Evolutionary conservation across 2,329 filamentous ascomycete genomes (phyloP), one percentile per base, ranked within the genome.

Genomic region (Endoconidiophora laricicola): DNA sequence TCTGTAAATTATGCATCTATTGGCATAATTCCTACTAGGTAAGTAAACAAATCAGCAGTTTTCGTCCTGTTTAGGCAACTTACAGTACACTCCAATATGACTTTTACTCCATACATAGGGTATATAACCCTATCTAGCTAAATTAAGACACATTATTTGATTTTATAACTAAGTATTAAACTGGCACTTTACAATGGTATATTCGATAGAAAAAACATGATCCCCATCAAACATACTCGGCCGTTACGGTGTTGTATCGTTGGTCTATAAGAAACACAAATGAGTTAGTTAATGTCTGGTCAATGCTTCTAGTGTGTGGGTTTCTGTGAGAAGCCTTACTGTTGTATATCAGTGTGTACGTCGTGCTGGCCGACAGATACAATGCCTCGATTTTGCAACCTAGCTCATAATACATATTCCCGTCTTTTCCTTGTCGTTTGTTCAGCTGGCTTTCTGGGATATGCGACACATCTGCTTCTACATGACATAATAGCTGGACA

Each of bases 341-440:
- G 46, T 69, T 64, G 52, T 66, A 64, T 6, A 69, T 57, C 29
- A 70, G 57, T 3, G 67, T 68, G 54, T 70, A 70, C 23, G 62
- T 59, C 0, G 66, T 69, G 3, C 62, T 66, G 0, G 65, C 65
- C 1, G 66, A 68, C 5, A 63, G 60, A 54, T 67, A 69, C 2
- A 66, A 59, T 1, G 64, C 60, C 54, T 70, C 66, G 14, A 70
- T 64, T 50, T 64, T 60, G 54, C 60, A 66, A 40, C 54, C 58
- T 23, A 69, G 52, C 14, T 63, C 60, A 38, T 69, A 69, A 53
- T 69, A 67, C 60, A 24, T 26, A 4, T 33, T 6, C 6, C 24
- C 43, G 33, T 45, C 24, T 4, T 33, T 12, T 24, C 43, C 43
- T 16, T 2, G 12, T 18, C 6, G 22, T 3, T 24, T 33, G 4